Evolutionary conservation across 2,329 filamentous ascomycete species (phyloP).

Genomic region (Cladosporium sp.): DNA sequence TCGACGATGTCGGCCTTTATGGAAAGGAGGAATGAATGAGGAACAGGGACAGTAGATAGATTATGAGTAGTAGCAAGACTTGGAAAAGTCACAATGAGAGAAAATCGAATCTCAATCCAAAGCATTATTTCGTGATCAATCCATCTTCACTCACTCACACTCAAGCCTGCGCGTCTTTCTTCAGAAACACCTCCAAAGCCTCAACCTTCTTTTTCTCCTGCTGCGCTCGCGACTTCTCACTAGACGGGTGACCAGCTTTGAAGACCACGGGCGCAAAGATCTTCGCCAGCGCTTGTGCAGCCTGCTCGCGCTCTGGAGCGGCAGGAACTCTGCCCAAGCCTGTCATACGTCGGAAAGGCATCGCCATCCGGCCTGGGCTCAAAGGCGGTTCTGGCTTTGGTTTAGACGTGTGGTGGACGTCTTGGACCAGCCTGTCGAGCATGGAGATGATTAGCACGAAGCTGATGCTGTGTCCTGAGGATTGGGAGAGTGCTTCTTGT

Average conservation of each 20-base stretch:
- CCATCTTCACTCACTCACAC: neutral
- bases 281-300: conserved; percentile 64
- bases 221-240: conserved; percentile 60
- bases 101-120: neutral
- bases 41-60: neutral
- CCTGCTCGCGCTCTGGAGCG: conserved; percentile 55
- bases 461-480: conserved; percentile 79
- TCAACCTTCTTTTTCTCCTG: conserved; percentile 65
- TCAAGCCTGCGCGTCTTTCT: conserved; percentile 30
- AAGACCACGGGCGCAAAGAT: conserved; percentile 67
- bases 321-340: conserved; percentile 48
- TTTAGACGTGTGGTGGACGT: conserved; percentile 44
- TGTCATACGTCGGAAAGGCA: conserved; percentile 35
- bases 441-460: conserved; percentile 86
- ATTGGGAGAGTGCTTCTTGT: conserved; percentile 71
- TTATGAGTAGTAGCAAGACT: neutral
- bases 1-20: neutral
- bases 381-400: conserved; percentile 28
- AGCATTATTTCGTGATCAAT: conserved; percentile 2
- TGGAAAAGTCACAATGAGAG: neutral
- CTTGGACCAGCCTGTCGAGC: conserved; percentile 60
- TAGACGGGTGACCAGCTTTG: conserved; percentile 45
- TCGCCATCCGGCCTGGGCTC: conserved; percentile 38
- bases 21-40: neutral
- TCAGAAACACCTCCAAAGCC: conserved; percentile 71